These are phyloP conservation scores for Russula sp. DNA, from an alignment of 768 basidiomycete species.

Conservation along the genomic window DNA sequence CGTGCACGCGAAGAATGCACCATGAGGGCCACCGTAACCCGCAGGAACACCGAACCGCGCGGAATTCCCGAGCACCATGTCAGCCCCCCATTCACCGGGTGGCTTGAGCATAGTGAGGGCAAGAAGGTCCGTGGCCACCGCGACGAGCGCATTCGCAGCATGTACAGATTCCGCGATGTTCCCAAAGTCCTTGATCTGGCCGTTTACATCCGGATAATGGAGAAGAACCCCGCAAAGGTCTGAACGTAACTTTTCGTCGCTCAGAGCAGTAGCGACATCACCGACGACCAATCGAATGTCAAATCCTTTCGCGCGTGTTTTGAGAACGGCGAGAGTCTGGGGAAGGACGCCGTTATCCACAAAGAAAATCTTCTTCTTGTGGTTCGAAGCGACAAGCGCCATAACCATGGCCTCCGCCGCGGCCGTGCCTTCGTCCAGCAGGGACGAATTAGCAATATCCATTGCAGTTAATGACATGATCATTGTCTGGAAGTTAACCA, in stretches of 20 bases:
- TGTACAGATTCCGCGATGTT: conserved; percentile 67
- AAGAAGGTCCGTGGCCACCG: conserved; percentile 88
- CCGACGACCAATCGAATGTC: conserved; percentile 79
- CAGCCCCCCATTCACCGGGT: conserved; percentile 98
- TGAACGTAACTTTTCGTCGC: conserved; percentile 51
- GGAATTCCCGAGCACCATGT: conserved; percentile 92
- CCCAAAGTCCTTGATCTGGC: conserved; percentile 71
- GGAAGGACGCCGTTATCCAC: conserved; percentile 83
- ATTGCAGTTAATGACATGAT: conserved; percentile 90
- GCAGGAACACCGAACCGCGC: conserved; percentile 97
- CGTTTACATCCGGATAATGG: conserved; percentile 93
- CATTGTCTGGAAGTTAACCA: conserved; percentile 97
- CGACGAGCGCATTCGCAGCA: conserved; percentile 70
- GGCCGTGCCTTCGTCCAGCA: conserved; percentile 93
- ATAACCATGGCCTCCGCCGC: conserved; percentile 98
- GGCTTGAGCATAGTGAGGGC: conserved; percentile 91
- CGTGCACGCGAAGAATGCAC: conserved; percentile 95
- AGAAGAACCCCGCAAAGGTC: conserved; percentile 85
- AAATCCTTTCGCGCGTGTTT: conserved; percentile 90
- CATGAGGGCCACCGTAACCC: conserved; percentile 98
- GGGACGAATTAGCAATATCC: conserved; percentile 93
- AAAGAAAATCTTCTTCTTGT: conserved; percentile 79
- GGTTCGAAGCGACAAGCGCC: conserved; percentile 65
- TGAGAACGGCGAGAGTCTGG: conserved; percentile 87
- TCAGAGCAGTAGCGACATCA: conserved; percentile 50